Percentiles rank a stretch among this genome's conserved stretches.
Conservation (phyloP, 2,329 filamentous ascomycete species). For the Mycosphaerella arachidis region DNA sequence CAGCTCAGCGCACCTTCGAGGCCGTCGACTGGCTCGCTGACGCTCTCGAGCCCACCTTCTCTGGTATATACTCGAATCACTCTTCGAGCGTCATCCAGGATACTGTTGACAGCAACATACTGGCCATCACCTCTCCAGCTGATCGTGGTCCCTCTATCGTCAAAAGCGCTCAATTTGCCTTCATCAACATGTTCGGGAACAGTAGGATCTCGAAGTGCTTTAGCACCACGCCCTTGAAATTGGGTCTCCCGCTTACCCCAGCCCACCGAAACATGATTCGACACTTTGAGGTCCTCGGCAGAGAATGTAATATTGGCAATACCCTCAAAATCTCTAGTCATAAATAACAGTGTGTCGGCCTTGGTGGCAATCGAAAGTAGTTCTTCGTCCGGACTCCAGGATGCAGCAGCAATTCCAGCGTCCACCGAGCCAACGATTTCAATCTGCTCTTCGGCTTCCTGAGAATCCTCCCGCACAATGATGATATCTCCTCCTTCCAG, state of each 20-base stretch:
- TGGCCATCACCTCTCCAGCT: slow-evolving; percentile 95
- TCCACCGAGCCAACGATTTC: slow-evolving; percentile 95
- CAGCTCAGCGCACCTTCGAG: slow-evolving; percentile 86
- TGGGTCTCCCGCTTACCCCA: slow-evolving; percentile 99
- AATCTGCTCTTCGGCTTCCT: slow-evolving; percentile 66
- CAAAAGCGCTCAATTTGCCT: slow-evolving; percentile 68
- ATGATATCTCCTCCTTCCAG: slow-evolving; percentile 89
- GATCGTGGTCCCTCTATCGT: slow-evolving; percentile 67
- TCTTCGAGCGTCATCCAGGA: slow-evolving; percentile 71
- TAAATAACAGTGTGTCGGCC: slow-evolving; percentile 75
- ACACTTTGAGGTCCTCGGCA: slow-evolving; percentile 73
- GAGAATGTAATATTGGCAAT: slow-evolving; percentile 70
- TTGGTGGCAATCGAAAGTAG: slow-evolving; percentile 78
- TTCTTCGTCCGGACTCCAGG: slow-evolving; percentile 95
- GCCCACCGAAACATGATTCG: slow-evolving; percentile 87
- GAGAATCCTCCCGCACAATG: slow-evolving; percentile 68
- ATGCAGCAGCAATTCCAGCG: slow-evolving; percentile 80
- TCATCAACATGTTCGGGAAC: slow-evolving; percentile 89
- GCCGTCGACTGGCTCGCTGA: slow-evolving; percentile 89
- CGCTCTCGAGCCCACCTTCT: slow-evolving; percentile 85
- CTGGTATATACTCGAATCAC: slow-evolving; percentile 86
- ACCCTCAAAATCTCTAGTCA: slow-evolving; percentile 87
- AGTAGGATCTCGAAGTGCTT: slow-evolving; percentile 84
- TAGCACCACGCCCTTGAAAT: slow-evolving; percentile 70
- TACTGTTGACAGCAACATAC: slow-evolving; percentile 78